Evolutionary conservation across 2,329 filamentous ascomycete genomes (phyloP).

Genomic region (Cladorrhinum sp.): DNA sequence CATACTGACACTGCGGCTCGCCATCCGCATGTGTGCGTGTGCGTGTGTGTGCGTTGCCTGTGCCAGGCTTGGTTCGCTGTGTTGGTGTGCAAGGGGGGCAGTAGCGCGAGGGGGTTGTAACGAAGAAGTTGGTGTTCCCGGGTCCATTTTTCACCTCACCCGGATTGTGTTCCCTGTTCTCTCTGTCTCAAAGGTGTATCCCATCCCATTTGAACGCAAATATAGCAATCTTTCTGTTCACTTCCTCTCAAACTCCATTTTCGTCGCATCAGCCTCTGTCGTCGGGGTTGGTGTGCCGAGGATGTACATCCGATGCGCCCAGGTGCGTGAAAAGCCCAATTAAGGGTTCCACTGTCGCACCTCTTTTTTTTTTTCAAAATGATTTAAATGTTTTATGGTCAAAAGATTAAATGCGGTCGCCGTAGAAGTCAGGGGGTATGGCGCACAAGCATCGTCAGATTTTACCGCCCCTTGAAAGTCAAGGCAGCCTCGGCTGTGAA

Average conservation of each 20-base stretch:
- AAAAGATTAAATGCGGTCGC: slow-evolving; percentile 23
- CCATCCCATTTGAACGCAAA: slow-evolving; percentile 10
- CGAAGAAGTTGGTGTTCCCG: not conserved
- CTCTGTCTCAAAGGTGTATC: not conserved
- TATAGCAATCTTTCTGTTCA: slow-evolving; percentile 23
- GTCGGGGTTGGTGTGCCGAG: slow-evolving; percentile 4
- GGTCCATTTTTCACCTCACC: not conserved
- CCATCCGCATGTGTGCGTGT: not conserved
- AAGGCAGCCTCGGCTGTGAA: slow-evolving; percentile 16
- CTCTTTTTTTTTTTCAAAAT: slow-evolving; percentile 23
- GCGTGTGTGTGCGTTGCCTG: not conserved
- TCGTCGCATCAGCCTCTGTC: slow-evolving; percentile 4
- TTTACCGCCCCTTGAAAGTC: slow-evolving; percentile 10
- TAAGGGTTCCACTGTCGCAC: slow-evolving; percentile 14
- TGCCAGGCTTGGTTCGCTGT: not conserved
- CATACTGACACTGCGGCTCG: not conserved
- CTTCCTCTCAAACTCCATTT: slow-evolving; percentile 4
- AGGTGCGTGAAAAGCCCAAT: slow-evolving; percentile 8
- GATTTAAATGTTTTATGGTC: slow-evolving; percentile 21
- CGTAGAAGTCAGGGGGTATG: slow-evolving; percentile 21
- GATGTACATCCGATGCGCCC: slow-evolving; percentile 9
- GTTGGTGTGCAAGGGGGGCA: not conserved
- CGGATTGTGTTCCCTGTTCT: not conserved
- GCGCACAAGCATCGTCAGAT: slow-evolving; percentile 13
- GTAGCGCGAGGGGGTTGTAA: not conserved